Conservation (phyloP, 2,329 filamentous ascomycete species). For the Monilinia vaccinii-corymbosi region DNA sequence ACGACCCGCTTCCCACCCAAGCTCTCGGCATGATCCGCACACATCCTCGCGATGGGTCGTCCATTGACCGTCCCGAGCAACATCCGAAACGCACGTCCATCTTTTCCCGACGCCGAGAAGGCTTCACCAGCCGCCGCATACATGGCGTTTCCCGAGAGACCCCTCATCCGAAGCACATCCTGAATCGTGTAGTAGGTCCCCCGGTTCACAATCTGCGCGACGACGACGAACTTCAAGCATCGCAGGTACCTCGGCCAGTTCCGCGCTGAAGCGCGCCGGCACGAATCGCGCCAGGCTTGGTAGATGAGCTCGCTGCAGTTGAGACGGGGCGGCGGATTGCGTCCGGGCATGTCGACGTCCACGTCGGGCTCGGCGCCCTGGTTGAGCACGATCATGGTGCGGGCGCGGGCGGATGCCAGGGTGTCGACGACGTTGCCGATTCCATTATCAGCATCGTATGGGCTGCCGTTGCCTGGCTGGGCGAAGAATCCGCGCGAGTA, state of each 20-base stretch:
- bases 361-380: accelerated
- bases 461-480: too few species aligned
- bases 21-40: not conserved
- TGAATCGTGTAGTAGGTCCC: not conserved
- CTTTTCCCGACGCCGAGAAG: too few species aligned
- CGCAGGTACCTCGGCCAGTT: too few species aligned
- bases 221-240: not conserved
- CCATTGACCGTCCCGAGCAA: not conserved
- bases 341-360: not conserved
- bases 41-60: not conserved
- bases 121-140: too few species aligned
- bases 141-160: too few species aligned
- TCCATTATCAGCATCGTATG: too few species aligned
- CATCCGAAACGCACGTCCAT: not conserved
- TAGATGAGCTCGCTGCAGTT: not conserved
- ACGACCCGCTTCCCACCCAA: not conserved
- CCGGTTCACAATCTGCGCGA: not conserved
- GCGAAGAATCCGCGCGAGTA: too few species aligned
- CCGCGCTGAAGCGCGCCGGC: too few species aligned
- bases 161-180: not conserved
- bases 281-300: not conserved
- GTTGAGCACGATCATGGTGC: not conserved
- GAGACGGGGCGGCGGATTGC: not conserved
- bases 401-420: too few species aligned
- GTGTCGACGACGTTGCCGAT: too few species aligned